Evolutionary conservation across 1,284 basidiomycete genomes (phyloP).

Genomic region (Moniliella sp.): DNA sequence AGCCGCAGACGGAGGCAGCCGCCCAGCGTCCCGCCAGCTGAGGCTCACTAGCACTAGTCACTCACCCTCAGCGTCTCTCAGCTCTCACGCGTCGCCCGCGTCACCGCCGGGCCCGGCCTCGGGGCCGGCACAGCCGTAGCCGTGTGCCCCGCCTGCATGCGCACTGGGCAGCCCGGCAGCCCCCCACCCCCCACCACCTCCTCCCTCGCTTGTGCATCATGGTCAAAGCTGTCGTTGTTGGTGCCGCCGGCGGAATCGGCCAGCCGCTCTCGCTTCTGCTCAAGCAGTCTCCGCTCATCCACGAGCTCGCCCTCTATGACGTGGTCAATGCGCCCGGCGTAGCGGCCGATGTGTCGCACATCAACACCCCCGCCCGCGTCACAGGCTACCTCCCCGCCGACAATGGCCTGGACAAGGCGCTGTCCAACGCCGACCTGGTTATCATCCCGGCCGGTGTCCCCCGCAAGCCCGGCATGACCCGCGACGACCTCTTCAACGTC

Average conservation of each 20-base stretch:
- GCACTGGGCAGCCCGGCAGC: no score
- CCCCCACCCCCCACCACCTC: no score
- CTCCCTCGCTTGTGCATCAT: no score
- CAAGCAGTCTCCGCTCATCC: constrained; percentile 62
- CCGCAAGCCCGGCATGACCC: constrained; percentile 53
- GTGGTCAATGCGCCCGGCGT: constrained; percentile 37
- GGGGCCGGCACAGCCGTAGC: no score
- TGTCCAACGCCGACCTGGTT: constrained; percentile 67
- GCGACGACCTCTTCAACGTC: constrained; percentile 97
- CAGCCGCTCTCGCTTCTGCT: constrained; percentile 62
- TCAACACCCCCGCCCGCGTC: constrained; percentile 69
- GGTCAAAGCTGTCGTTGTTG: no score
- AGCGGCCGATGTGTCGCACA: constrained; percentile 42
- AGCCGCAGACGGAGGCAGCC: no score
- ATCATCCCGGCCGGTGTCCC: constrained; percentile 75
- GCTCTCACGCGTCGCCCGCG: no score
- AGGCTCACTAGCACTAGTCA: no score
- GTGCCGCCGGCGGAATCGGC: constrained; percentile 62
- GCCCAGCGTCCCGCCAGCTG: no score
- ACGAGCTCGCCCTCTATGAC: constrained; percentile 39
- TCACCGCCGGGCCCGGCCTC: no score
- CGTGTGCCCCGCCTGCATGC: no score
- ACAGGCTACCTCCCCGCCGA: constrained; percentile 49
- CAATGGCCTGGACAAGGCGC: constrained; percentile 62
- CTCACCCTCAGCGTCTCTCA: no score